Base-by-base conservation (phyloP, 257 asterid species). In the Penstemon eatonii region DNA sequence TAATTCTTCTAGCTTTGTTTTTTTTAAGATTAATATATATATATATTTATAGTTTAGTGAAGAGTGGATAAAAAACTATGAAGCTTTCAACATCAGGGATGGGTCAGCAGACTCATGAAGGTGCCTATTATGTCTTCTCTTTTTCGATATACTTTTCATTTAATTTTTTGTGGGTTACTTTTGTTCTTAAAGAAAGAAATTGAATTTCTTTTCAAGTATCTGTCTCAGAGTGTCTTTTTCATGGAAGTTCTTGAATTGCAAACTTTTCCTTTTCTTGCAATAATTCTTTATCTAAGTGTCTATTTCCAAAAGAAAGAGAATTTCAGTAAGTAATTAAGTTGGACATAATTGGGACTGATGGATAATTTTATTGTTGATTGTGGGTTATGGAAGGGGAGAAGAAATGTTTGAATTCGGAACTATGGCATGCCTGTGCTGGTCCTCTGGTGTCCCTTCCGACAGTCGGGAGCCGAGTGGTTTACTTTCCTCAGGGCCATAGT, bases 381-480 rank as follows among this genome's bases (percentile, higher is more conserved):
- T 79, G 62, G 67, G 49, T 62, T 46, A 51, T 87, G 88, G 60
- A 76, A 88, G 96, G 88, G 79, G 98, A 92, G 85, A 92, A 90
- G 86, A 88, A 88, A 79, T 89, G 95, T 66, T 82, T 88, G 86
- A 92, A 92, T 77, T 88, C 98, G 3, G 98, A 92, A 87, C 91
- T 92, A 42, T 92, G 98, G 98, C 98, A 92, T 79, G 98, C 98
- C 36, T 92, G 98, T 84, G 98, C 98, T 68, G 98, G 98, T 62
- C 98, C 98, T 63, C 71, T 92, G 75, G 98, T 92, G 77, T 92
- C 93, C 11, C 79, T 92, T 71, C 98, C 98, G 42, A 77, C 79
- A 1, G 80, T 86, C 18, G 98, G 98, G 41, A 84, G 96, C 65
- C 95, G 98, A 2, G 97, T 88, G 80, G 97, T 92, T 79, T 92